Evolutionary conservation across 352 stramenopile genomes (phyloP), one percentile per base, ranked within the genome.

Genomic region (Globisporangium apiculatum): DNA sequence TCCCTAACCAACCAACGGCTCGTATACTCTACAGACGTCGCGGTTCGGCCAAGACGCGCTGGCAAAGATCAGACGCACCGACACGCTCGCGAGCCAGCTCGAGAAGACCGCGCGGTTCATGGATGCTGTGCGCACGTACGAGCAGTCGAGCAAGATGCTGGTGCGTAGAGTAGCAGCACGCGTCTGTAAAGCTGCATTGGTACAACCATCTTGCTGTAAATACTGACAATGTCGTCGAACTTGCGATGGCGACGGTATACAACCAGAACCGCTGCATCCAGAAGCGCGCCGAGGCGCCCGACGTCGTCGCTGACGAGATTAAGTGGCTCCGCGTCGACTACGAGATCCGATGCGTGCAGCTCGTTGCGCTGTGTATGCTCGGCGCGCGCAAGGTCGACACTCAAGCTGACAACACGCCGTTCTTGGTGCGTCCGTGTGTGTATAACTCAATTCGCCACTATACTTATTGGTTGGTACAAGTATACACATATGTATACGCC

Each of bases 291-390:
- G 79, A 85, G 46, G 62, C 75, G 3, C 61, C 66, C 36, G 72
- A 82, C 51, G 72, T 75, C 36, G 65, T 73, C 48, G 53, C 57
- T 0, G 79, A 89, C 58, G 79, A 89, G 56, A 48, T 83, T 37
- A 84, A 86, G 41, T 86, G 75, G 71, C 57, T 89, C 14, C 72
- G 71, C 35, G 79, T 86, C 48, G 79, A 89, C 51, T 89, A 89
- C 43, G 77, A 89, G 49, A 86, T 89, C 56, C 79, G 79, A 38
- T 89, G 79, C 56, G 79, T 86, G 5, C 76, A 87, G 48, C 67
- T 89, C 18, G 76, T 87, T n/a, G 73, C 76, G 10, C 60, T 89
- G n/a, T 89, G 79, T 58, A 66, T 89, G 53, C 68, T 73, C 57
- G 77, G 79, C 35, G 79, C 76, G 18, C 72, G 72, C 17, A 86